These are phyloP conservation scores for Aspergillus carlsbadensis DNA, from an alignment of 495 filamentous ascomycete species.

Conservation along the genomic window DNA sequence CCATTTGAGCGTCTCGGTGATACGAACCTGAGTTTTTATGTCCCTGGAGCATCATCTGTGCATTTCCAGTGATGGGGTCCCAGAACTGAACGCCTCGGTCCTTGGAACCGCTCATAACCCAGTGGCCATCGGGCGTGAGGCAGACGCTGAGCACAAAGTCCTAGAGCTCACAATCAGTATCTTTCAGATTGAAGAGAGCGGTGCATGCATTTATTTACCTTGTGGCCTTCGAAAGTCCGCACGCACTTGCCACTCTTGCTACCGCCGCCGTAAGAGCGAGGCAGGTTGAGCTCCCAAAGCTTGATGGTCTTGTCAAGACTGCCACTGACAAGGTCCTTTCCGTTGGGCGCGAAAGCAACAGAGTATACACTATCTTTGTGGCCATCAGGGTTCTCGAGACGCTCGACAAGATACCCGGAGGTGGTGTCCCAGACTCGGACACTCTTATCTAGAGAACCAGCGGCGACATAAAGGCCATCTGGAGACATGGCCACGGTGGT, in stretches of 20 bases:
- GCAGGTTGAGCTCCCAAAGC: slow-evolving; percentile 82
- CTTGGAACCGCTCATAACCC: slow-evolving; percentile 91
- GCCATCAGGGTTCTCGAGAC: slow-evolving; percentile 80
- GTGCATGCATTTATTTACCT: slow-evolving; percentile 67
- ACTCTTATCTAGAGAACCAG: slow-evolving; percentile 86
- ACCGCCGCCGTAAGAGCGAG: slow-evolving; percentile 60
- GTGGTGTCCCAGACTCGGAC: slow-evolving; percentile 86
- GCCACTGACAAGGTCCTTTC: slow-evolving; percentile 82
- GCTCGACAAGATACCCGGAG: slow-evolving; percentile 77
- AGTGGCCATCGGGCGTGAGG: slow-evolving; percentile 80
- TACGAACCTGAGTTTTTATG: slow-evolving; percentile 80
- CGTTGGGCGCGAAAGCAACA: slow-evolving; percentile 86
- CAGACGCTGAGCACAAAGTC: slow-evolving; percentile 91
- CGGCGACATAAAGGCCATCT: slow-evolving; percentile 80
- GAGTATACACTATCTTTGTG: slow-evolving; percentile 94
- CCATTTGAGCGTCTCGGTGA: not conserved
- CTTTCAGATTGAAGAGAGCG: not conserved
- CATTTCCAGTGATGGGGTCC: slow-evolving; percentile 82
- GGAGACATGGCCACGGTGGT: slow-evolving; percentile 92
- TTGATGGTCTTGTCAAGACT: slow-evolving; percentile 94
- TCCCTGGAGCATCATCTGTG: slow-evolving; percentile 89
- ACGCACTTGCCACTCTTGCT: slow-evolving; percentile 78
- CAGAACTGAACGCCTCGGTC: slow-evolving; percentile 91
- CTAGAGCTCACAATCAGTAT: slow-evolving; percentile 42
- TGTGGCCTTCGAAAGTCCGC: slow-evolving; percentile 88